These are phyloP conservation scores for Meyerozyma smithsonii DNA, from an alignment of 1,139 yeast species.

Conservation along the genomic window DNA sequence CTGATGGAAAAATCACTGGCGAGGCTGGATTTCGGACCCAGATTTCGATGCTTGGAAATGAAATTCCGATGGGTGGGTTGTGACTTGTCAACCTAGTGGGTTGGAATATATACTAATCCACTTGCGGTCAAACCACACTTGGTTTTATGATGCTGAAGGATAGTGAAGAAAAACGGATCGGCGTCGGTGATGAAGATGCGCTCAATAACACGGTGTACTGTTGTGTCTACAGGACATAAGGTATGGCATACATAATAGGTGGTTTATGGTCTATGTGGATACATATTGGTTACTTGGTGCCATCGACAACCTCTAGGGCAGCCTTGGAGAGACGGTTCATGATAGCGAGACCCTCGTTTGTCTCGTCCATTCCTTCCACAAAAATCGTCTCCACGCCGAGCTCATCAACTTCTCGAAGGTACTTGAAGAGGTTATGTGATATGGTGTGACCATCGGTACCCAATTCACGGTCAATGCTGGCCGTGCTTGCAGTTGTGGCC, in stretches of 20 bases:
- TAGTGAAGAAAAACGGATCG: background rate
- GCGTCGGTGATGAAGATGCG: background rate
- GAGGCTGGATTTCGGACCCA: background rate
- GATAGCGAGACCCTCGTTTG: conserved; percentile 82
- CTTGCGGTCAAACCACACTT: background rate
- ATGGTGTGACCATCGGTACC: conserved; percentile 62
- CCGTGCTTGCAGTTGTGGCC: background rate
- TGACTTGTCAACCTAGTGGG: background rate
- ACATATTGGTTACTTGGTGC: no score
- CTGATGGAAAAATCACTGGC: background rate
- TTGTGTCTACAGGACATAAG: background rate
- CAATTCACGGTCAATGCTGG: conserved; percentile 35
- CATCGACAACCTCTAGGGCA: conserved; percentile 49
- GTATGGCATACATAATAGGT: background rate
- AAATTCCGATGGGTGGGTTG: background rate
- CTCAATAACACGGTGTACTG: background rate
- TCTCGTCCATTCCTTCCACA: conserved; percentile 69
- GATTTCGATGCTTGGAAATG: background rate
- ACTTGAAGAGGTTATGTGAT: conserved; percentile 68
- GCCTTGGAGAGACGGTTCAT: conserved; percentile 92
- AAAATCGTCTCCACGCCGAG: conserved; percentile 56
- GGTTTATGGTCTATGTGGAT: background rate
- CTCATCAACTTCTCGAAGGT: conserved; percentile 70
- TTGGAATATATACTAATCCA: background rate
- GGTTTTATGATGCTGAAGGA: background rate